Conservation (phyloP, 2,329 filamentous ascomycete species). For the Juglanconis sp. region DNA sequence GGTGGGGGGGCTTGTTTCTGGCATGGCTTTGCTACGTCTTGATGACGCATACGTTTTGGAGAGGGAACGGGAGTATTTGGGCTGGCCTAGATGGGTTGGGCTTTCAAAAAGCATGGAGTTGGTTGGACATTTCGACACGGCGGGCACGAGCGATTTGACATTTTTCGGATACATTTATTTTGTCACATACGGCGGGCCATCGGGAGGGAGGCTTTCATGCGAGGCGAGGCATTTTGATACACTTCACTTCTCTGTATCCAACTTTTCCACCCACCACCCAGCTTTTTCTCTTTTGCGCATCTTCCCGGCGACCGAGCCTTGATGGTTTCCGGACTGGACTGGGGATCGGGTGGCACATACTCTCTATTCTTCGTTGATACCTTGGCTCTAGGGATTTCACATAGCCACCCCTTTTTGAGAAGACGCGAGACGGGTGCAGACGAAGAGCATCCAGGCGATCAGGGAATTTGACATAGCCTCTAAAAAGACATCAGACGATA, state of each 20-base stretch:
- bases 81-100: not conserved
- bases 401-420: not conserved
- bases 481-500: not conserved
- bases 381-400: slow-evolving; percentile 1
- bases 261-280: not conserved
- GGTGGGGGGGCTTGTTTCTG: not conserved
- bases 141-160: not conserved
- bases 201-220: not conserved
- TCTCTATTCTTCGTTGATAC: slow-evolving; percentile 11
- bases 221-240: not conserved
- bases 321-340: not conserved
- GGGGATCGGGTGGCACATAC: not conserved
- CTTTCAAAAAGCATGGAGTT: slow-evolving; percentile 4
- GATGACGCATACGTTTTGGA: not conserved
- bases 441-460: not conserved
- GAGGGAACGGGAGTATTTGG: not conserved
- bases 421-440: not conserved
- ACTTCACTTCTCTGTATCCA: not conserved
- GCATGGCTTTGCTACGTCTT: not conserved
- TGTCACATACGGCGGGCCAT: not conserved
- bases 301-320: not conserved
- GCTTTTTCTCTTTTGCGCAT: not conserved
- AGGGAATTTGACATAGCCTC: not conserved
- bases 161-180: not conserved
- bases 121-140: not conserved